A percentile compares a stretch with the other conserved stretches of the same genome.
Conservation (phyloP, 768 basidiomycete genomes). For the Macrolepiota fuliginosa region DNA sequence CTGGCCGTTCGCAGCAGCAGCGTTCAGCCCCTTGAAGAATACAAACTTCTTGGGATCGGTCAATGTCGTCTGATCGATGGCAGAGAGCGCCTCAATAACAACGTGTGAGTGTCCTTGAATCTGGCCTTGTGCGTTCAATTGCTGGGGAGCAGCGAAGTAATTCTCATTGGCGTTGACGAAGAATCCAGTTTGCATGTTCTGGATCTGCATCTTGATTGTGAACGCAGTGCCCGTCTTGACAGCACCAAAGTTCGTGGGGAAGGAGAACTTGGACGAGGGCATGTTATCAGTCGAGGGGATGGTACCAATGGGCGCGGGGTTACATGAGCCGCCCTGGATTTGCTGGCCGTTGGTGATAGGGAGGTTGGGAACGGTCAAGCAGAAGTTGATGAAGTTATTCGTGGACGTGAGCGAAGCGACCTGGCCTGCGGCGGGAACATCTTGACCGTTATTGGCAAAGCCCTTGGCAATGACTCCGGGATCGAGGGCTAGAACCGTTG, state of each 20-base stretch:
- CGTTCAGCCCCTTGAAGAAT: slow-evolving; percentile 64
- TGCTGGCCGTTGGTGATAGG: slow-evolving; percentile 53
- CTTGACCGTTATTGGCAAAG: slow-evolving; percentile 45
- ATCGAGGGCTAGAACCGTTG: slow-evolving; percentile 33
- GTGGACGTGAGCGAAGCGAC: slow-evolving; percentile 47
- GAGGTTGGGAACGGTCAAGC: slow-evolving; percentile 34
- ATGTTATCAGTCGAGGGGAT: slow-evolving; percentile 42
- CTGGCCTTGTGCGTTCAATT: slow-evolving; percentile 36
- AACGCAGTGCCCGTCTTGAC: slow-evolving; percentile 41
- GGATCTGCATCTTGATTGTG: slow-evolving; percentile 36
- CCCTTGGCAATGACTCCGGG: slow-evolving; percentile 35
- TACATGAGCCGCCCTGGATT: slow-evolving; percentile 48
- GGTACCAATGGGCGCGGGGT: slow-evolving; percentile 48
- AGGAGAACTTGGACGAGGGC: slow-evolving; percentile 47
- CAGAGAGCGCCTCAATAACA: slow-evolving; percentile 44
- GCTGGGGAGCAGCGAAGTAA: slow-evolving; percentile 52
- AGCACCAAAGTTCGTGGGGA: slow-evolving; percentile 37
- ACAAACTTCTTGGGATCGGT: slow-evolving; percentile 51
- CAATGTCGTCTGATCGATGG: slow-evolving; percentile 38
- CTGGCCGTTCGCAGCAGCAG: slow-evolving; percentile 47
- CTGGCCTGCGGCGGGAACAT: slow-evolving; percentile 40
- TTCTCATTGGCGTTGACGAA: slow-evolving; percentile 51
- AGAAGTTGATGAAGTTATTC: slow-evolving; percentile 72
- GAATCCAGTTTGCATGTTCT: slow-evolving; percentile 40
- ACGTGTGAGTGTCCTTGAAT: slow-evolving; percentile 59